Base-by-base conservation (phyloP, 495 filamentous ascomycete genomes). In the Saxispiralis lemnorum region DNA sequence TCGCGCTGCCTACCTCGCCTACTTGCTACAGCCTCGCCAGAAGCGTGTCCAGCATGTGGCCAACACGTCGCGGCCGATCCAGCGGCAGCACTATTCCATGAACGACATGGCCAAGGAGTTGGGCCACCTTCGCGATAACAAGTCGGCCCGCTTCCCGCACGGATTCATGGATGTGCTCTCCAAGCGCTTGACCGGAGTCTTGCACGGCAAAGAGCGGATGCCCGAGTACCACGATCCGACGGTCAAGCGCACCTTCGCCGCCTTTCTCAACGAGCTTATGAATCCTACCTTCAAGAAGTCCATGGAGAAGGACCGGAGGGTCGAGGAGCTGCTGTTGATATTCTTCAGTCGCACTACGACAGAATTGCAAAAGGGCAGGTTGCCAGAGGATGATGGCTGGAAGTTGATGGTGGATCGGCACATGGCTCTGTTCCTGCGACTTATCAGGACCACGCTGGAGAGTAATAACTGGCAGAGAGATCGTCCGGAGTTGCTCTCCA, bases 371-470 rank as follows among this genome's bases (percentile, higher is more conserved):
- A 86, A 86, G 47, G 82, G 83, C 36, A 88, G 83, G 58, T 62
- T 73, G 5, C 68, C 75, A 1, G 79, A 79, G n/a, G 87, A 95
- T 61, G 82, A 92, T 57, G 72, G 73, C 33, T 96, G 87, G 85
- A 94, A 85, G 63, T 67, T 79, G 35, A 78, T 96, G 62, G 85
- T 89, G 11, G 92, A 99, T 55, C 72, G 87, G 40, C 92, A 99
- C 58, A 76, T 96, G 47, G 92, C 92, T 21, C 72, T 99, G 37
- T 96, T 99, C 55, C 78, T 99, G 48, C 78, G 92, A 34, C 69
- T 99, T 16, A 73, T 96, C 48, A 76, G 73, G 50, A 70, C 75
- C 49, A 81, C 83, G 19, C 60, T 96, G 49, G 83, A 79, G 53
- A 78, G 81, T 47, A 69, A 83, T 47, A 84, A 81, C 42, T 81